Evolutionary conservation across 345 rosid genomes (phyloP), one percentile per base, ranked within the genome.

Genomic region (Lumnitzera racemosa): DNA sequence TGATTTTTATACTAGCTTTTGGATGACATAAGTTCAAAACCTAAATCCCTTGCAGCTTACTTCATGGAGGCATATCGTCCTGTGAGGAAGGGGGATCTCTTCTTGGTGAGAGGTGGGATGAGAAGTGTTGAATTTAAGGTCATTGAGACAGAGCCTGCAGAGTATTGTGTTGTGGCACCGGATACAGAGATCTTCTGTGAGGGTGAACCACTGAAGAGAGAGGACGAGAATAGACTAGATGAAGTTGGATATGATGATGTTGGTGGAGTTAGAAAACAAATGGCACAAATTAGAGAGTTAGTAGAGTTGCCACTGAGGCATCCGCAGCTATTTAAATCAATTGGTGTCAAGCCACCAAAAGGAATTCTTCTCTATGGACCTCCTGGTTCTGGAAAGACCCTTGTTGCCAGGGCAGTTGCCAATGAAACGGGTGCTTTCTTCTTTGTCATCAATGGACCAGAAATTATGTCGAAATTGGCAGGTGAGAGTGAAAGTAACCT

Each of bases 401-500:
- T 92, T 10, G 85, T 92, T 75, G 98, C 98, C 27, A 86, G 98
- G 46, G 96, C 98, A 46, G 98, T 92, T 74, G 97, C 94, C 2
- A 86, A 92, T 61, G 96, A 92, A 72, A 92, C 98, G 1, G 96
- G 98, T 60, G 98, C 97, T 31, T 92, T 92, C 70, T 92, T 92
- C 80, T 92, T 92, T 70, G 85, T 92, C 67, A 92, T 92, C 27
- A 89, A 89, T 73, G 98, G 98, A 31, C 98, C 96, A 2, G 96
- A 92, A 68, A 92, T 89, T 73, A 92, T 89, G 98, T 92, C 96
- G 8, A 92, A 89, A 53, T 68, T 92, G 80, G 98, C 98, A 41
- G 96, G 98, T 10, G 98, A 92, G 82, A 92, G 98, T 77, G 98
- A 92, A 76, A 92, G 96, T 78, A 89, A 92, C 72, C 91, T 92